Conservation (phyloP, 2,329 filamentous ascomycete genomes). For the Alternaria triticimaculans region DNA sequence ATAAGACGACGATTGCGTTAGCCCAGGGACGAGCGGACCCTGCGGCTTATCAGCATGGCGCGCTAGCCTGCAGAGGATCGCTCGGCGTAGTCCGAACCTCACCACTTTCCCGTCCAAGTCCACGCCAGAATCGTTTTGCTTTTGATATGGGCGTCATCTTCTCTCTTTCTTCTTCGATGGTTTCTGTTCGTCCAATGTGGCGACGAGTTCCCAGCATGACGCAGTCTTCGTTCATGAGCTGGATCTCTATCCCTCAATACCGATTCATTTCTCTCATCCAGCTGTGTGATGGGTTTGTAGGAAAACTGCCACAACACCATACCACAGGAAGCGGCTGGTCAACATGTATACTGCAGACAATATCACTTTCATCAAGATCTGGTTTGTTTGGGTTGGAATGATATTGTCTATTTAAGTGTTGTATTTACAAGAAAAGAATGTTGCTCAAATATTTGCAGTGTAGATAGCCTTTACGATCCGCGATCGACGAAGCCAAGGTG, state of each 20-base stretch:
- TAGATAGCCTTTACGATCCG: not conserved
- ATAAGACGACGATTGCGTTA: constrained; percentile 9
- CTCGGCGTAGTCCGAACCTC: constrained; percentile 3
- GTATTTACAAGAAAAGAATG: not conserved
- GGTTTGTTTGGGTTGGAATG: not conserved
- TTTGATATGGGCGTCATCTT: not conserved
- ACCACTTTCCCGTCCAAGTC: not conserved
- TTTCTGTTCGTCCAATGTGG: not conserved
- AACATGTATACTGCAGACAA: not conserved
- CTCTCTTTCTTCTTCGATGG: not conserved
- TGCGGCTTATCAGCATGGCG: constrained; percentile 15
- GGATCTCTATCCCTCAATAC: not conserved
- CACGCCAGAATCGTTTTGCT: not conserved
- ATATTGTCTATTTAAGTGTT: not conserved
- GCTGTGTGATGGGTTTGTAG: not conserved
- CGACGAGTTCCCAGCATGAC: not conserved
- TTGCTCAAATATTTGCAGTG: not conserved
- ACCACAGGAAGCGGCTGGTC: not conserved
- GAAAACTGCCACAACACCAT: not conserved
- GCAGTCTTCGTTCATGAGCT: not conserved
- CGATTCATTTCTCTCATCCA: not conserved
- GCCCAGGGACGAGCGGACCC: not conserved
- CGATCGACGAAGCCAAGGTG: not conserved
- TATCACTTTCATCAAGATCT: not conserved
- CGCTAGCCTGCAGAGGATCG: constrained; percentile 2